Percentiles rank a stretch among this genome's conserved stretches.
Conservation (phyloP, 2,329 filamentous ascomycete genomes). For the Ceratocystis cacaofunesta region DNA sequence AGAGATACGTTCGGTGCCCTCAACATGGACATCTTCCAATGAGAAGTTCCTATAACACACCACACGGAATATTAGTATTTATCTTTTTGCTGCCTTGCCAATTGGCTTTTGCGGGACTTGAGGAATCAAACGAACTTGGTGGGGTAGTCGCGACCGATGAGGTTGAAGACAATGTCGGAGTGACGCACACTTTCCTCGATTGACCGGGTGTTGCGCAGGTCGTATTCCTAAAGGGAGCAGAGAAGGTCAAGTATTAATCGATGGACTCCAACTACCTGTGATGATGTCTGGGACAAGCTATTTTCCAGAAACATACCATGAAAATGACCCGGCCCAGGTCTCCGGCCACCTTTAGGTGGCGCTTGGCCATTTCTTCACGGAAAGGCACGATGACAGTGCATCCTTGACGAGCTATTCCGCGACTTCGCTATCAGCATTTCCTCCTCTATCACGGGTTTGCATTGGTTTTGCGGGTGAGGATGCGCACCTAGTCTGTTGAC, state of each 20-base stretch:
- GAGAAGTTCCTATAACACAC: slow-evolving; percentile 66
- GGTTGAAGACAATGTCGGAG: slow-evolving; percentile 94
- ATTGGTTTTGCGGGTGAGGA: not conserved
- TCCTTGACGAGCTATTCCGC: slow-evolving; percentile 61
- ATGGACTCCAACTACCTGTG: not conserved
- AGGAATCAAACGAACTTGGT: slow-evolving; percentile 56
- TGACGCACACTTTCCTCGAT: slow-evolving; percentile 95
- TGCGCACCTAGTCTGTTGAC: slow-evolving; percentile 72
- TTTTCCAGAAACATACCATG: slow-evolving; percentile 39
- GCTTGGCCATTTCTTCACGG: slow-evolving; percentile 95
- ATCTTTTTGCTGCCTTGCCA: not conserved
- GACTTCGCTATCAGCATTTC: not conserved
- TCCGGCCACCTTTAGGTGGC: slow-evolving; percentile 89
- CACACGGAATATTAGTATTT: not conserved
- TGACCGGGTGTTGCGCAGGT: slow-evolving; percentile 83
- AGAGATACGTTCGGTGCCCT: slow-evolving; percentile 80
- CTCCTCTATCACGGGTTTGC: not conserved
- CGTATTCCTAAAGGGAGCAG: slow-evolving; percentile 56
- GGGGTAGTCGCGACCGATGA: slow-evolving; percentile 85
- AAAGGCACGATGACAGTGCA: slow-evolving; percentile 87
- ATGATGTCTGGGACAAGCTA: not conserved
- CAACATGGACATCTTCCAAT: slow-evolving; percentile 81
- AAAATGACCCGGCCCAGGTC: slow-evolving; percentile 84
- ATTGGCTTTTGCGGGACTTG: not conserved
- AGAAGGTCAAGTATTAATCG: not conserved